A percentile compares a stretch with the other conserved stretches of the same genome.
These are phyloP conservation scores for Phytopythium mirpurense DNA, from an alignment of 352 stramenopile species.

Conservation along the genomic window DNA sequence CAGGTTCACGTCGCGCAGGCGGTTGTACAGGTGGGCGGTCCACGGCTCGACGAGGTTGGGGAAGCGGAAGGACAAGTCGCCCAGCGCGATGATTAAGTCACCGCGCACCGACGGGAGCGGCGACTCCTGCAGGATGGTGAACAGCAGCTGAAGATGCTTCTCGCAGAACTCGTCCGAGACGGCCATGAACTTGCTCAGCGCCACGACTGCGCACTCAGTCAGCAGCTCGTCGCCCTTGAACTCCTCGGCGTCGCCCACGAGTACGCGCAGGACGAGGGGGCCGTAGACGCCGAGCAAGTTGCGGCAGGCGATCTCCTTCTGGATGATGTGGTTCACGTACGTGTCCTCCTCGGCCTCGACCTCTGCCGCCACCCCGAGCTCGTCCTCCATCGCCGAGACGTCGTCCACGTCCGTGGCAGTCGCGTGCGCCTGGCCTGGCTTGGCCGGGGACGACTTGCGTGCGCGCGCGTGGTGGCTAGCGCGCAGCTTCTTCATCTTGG, in stretches of 20 bases:
- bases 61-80: constrained; percentile 97
- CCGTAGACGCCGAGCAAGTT: constrained; percentile 92
- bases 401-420: constrained; percentile 36
- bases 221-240: constrained; percentile 72
- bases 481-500: constrained; percentile 78
- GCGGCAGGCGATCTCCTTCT: constrained; percentile 89
- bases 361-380: constrained; percentile 90
- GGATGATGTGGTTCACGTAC: constrained; percentile 89
- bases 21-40: constrained; percentile 94
- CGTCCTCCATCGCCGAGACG: constrained; percentile 89
- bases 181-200: constrained; percentile 98
- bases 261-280: constrained; percentile 87
- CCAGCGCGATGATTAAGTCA: constrained; percentile 96
- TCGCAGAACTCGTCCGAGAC: constrained; percentile 96
- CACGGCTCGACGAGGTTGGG: constrained; percentile 98
- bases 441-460: constrained; percentile 26
- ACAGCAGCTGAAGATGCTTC: constrained; percentile 92
- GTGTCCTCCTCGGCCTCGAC: constrained; percentile 88
- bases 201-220: constrained; percentile 90
- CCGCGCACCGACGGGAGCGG: constrained; percentile 76
- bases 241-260: constrained; percentile 56
- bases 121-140: constrained; percentile 89
- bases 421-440: constrained; percentile 4
- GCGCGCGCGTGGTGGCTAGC: constrained; percentile 62
- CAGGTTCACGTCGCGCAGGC: constrained; percentile 87